Percentiles rank a stretch among this genome's conserved stretches.
phyloP scores from a whole-genome alignment of 148 eudicot genomes.

The Pouteria glomerata region DNA sequence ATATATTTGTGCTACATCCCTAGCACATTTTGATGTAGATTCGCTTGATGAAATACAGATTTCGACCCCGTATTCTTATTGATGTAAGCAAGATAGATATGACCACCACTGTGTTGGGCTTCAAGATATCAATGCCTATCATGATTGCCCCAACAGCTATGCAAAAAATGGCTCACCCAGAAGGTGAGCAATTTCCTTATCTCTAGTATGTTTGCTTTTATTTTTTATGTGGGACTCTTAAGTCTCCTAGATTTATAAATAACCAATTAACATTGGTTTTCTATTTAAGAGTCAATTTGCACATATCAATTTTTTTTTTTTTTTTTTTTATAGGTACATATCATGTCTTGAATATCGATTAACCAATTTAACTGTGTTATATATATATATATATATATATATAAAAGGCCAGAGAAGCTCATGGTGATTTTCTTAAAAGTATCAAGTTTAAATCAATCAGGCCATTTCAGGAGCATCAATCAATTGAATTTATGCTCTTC shows the following conservation, averaged over 20 bases:
- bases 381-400: too few species aligned
- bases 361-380: neutral
- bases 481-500: neutral
- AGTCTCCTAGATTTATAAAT: neutral
- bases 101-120: constrained; percentile 75
- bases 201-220: neutral
- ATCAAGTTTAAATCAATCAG: neutral
- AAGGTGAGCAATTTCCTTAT: constrained; percentile 52
- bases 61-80: constrained; percentile 91
- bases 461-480: neutral
- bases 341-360: too few species aligned
- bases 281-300: neutral
- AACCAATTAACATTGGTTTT: neutral
- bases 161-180: constrained; percentile 99
- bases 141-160: constrained; percentile 97
- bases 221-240: neutral
- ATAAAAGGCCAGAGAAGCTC: too few species aligned
- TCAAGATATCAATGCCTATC: constrained; percentile 90
- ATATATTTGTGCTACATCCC: too few species aligned
- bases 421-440: neutral
- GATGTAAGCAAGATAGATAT: constrained; percentile 92
- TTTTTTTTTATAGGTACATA: too few species aligned
- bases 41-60: constrained; percentile 40
- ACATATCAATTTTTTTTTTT: too few species aligned
- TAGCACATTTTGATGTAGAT: too few species aligned